Percentiles rank a stretch among this genome's conserved stretches.
Conservation (phyloP, 2,329 filamentous ascomycete species). For the Clonostachys rosea region DNA sequence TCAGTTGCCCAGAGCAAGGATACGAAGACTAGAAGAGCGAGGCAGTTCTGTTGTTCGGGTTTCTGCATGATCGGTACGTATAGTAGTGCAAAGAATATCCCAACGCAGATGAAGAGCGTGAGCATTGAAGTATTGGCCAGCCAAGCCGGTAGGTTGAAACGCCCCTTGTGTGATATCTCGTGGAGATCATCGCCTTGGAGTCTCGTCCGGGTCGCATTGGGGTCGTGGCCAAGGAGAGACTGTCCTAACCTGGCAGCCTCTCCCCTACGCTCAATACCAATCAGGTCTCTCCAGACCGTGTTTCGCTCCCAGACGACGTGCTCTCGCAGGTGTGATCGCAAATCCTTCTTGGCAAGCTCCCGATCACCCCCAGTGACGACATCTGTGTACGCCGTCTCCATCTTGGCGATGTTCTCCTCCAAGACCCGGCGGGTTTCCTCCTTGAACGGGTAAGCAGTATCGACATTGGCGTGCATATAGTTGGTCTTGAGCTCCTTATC, state of each 20-base stretch:
- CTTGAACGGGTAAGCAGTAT: slow-evolving; percentile 77
- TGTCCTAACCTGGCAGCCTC: slow-evolving; percentile 90
- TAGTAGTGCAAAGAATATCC: slow-evolving; percentile 70
- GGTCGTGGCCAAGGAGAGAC: slow-evolving; percentile 73
- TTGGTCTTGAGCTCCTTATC: slow-evolving; percentile 72
- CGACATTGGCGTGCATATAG: slow-evolving; percentile 73
- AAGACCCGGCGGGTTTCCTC: slow-evolving; percentile 66
- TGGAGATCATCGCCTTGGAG: slow-evolving; percentile 82
- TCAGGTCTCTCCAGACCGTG: slow-evolving; percentile 98
- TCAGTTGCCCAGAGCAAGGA: slow-evolving; percentile 96
- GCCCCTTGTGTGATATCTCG: slow-evolving; percentile 59
- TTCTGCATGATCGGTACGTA: slow-evolving; percentile 77
- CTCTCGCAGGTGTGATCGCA: slow-evolving; percentile 86
- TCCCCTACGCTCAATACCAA: slow-evolving; percentile 91
- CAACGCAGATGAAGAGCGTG: slow-evolving; percentile 65
- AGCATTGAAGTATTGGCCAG: slow-evolving; percentile 78
- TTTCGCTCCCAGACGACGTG: slow-evolving; percentile 99
- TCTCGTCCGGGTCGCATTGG: slow-evolving; percentile 61
- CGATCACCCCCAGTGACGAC: slow-evolving; percentile 80
- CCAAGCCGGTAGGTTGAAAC: slow-evolving; percentile 73
- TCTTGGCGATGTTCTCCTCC: slow-evolving; percentile 64
- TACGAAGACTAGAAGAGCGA: slow-evolving; percentile 90
- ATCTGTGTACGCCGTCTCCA: slow-evolving; percentile 77
- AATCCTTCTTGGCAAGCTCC: slow-evolving; percentile 72
- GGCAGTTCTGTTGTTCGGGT: slow-evolving; percentile 90